Evolutionary conservation across 2,329 filamentous ascomycete genomes (phyloP), one percentile per base, ranked within the genome.

Genomic region (Byssochlamys sp.): DNA sequence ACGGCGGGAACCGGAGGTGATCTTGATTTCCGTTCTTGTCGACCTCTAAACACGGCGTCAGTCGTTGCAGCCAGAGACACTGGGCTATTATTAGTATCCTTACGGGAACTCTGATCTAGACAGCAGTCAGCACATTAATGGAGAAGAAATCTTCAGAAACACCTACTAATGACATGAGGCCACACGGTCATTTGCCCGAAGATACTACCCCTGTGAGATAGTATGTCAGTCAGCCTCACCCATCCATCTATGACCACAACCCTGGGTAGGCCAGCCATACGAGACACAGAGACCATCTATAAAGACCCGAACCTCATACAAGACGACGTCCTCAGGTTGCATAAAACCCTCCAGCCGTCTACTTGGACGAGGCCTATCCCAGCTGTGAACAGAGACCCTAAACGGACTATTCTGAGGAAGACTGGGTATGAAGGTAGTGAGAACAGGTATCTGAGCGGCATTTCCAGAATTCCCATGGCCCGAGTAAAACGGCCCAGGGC

Each of bases 381-480:
- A 92, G 58, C 81, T 85, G 72, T 91, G 88, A 53, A 92, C 78
- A 2, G 89, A 91, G 54, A 91, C 79, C 60, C 85, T 82, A 70
- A 91, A 91, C 0, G 82, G 78, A 28, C 75, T 76, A 26, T 82
- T 82, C 0, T 75, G 68, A 2, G 77, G 65, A 9, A 90, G 75
- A 59, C 84, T 87, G 1, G 88, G 85, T 51, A 90, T 78, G 68
- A 90, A 92, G 60, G 83, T 85, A 14, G 85, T 88, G 64, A 91
- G 78, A 11, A 83, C 83, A 1, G 87, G 87, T n/a, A 88, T 65
- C 54, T 76, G 69, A 3, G 71, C 69, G 9, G 67, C 55, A 35
- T 64, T 66, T 2, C 63, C 65, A n/a, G 67, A 55, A 35, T 65
- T 66, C 1, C 63, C 65, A n/a, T 65, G 67, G 4, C 61, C 53